phyloP scores from a whole-genome alignment of 2,329 filamentous ascomycete genomes.

The Penicillium palitans region DNA sequence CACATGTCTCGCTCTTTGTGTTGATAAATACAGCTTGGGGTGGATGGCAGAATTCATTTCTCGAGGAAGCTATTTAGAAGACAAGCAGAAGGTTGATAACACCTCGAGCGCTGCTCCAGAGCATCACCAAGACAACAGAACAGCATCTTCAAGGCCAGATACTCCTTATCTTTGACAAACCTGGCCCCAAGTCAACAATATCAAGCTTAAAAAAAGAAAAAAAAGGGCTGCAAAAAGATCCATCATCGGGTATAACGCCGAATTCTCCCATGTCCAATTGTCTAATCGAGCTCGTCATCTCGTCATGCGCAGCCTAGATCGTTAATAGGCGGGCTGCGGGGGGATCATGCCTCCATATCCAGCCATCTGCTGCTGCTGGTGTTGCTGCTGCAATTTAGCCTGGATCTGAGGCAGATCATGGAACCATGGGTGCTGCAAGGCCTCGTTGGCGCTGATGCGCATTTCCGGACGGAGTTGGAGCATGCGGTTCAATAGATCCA shows the following conservation, averaged over 20 bases:
- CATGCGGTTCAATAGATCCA: slow-evolving; percentile 87
- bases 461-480: slow-evolving; percentile 90
- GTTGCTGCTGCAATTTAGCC: slow-evolving; percentile 48
- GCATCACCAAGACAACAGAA: background rate
- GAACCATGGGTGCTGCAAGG: slow-evolving; percentile 92
- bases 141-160: slow-evolving; percentile 1
- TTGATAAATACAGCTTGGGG: background rate
- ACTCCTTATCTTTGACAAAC: background rate
- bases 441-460: slow-evolving; percentile 82
- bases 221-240: slow-evolving; percentile 14
- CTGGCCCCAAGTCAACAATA: slow-evolving; percentile 1
- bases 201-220: slow-evolving; percentile 6
- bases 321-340: slow-evolving; percentile 38
- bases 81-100: background rate
- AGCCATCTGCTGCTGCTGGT: slow-evolving; percentile 42
- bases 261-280: slow-evolving; percentile 31
- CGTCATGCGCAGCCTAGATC: slow-evolving; percentile 22
- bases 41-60: background rate
- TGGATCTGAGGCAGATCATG: slow-evolving; percentile 61
- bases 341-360: slow-evolving; percentile 44
- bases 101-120: background rate
- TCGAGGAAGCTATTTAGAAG: background rate
- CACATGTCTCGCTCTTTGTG: background rate
- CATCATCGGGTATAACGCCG: slow-evolving; percentile 33
- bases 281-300: slow-evolving; percentile 31